These are phyloP conservation scores for Saprolegnia parasitica DNA, from an alignment of 352 stramenopile species.

Conservation along the genomic window DNA sequence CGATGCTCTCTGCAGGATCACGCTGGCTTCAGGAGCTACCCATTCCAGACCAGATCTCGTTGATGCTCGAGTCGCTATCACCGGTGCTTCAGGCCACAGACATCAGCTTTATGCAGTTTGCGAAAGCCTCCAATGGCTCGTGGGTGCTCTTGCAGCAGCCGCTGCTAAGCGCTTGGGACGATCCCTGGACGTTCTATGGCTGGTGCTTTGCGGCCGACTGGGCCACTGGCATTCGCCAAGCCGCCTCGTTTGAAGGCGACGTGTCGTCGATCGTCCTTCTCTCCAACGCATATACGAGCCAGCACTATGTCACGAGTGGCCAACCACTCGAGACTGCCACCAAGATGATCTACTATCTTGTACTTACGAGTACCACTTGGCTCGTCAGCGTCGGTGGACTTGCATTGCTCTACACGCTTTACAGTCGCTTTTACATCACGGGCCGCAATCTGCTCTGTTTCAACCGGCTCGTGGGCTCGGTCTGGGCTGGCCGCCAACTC, in stretches of 20 bases:
- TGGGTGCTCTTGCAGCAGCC: slow-evolving; percentile 7
- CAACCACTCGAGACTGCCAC: not conserved
- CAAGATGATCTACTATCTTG: not conserved
- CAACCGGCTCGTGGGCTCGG: slow-evolving; percentile 11
- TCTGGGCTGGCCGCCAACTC: slow-evolving; percentile 15
- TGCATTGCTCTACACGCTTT: not conserved
- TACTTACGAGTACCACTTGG: not conserved
- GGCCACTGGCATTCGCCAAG: not conserved
- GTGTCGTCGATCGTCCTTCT: not conserved
- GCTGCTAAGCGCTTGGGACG: not conserved
- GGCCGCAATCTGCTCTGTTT: slow-evolving; percentile 7
- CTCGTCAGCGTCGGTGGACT: not conserved
- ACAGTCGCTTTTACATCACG: not conserved
- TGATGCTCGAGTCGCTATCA: not conserved
- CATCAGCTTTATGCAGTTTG: slow-evolving; percentile 20
- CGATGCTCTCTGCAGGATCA: not conserved
- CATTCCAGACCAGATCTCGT: not conserved
- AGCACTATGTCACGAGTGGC: not conserved
- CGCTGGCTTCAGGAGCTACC: not conserved
- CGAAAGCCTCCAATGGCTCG: not conserved
- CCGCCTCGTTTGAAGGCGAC: slow-evolving; percentile 22
- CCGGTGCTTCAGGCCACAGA: not conserved
- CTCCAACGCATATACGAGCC: not conserved
- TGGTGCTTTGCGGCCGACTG: slow-evolving; percentile 10
- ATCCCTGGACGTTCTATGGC: slow-evolving; percentile 10